phyloP scores from a whole-genome alignment of 805 yeast species.

The Zygoascus biomembranicola region DNA sequence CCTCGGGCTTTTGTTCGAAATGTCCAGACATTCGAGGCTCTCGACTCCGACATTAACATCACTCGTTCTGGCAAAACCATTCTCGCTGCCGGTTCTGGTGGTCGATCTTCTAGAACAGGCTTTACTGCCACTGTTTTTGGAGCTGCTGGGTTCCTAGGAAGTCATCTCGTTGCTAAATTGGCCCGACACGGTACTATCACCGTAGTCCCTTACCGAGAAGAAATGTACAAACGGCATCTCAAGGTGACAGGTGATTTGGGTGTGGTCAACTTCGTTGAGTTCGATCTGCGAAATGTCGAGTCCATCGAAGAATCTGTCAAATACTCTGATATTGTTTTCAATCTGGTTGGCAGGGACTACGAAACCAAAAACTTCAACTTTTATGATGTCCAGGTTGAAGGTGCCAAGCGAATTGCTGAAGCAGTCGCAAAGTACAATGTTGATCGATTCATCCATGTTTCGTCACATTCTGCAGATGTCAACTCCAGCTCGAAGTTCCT shows the following conservation, averaged over 20 bases:
- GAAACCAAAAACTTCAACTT: constrained; percentile 71
- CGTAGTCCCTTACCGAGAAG: constrained; percentile 76
- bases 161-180: constrained; percentile 58
- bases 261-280: constrained; percentile 74
- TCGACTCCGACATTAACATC: constrained; percentile 49
- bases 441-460: constrained; percentile 69
- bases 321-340: constrained; percentile 75
- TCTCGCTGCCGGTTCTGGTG: constrained; percentile 66
- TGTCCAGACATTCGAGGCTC: constrained; percentile 28
- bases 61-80: constrained; percentile 70
- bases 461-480: constrained; percentile 67
- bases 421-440: constrained; percentile 64
- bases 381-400: constrained; percentile 78
- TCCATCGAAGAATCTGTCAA: constrained; percentile 71
- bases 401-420: constrained; percentile 66
- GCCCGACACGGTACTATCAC: constrained; percentile 77
- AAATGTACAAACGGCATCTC: constrained; percentile 64
- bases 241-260: constrained; percentile 84
- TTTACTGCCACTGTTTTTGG: constrained; percentile 87
- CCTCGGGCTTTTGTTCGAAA: constrained; percentile 1
- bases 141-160: constrained; percentile 70
- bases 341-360: constrained; percentile 68
- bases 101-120: constrained; percentile 75
- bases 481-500: constrained; percentile 60
- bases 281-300: constrained; percentile 69